Percentiles rank a stretch among this genome's conserved stretches.
Conservation (phyloP, 2,329 filamentous ascomycete genomes). For the Trichoderma simmonsii region DNA sequence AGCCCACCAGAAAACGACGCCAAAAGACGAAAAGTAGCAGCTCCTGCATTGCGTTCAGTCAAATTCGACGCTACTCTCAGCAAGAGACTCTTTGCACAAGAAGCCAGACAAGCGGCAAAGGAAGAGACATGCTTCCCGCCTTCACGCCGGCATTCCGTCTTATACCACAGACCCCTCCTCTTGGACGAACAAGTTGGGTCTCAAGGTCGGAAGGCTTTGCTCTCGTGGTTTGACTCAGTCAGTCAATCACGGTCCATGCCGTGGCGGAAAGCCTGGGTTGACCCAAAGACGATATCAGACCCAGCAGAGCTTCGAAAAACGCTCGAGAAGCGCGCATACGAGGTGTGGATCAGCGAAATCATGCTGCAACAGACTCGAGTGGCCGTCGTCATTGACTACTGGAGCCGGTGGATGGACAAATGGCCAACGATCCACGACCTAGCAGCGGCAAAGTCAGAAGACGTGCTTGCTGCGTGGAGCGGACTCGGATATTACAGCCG, state of each 20-base stretch:
- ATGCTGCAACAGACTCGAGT: constrained; percentile 67
- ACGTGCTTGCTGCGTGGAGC: constrained; percentile 58
- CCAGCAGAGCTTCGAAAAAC: constrained; percentile 36
- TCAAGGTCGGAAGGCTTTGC: constrained; percentile 37
- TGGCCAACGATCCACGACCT: constrained; percentile 60
- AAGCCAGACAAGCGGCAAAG: not conserved
- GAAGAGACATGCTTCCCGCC: constrained; percentile 20
- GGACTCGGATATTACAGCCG: constrained; percentile 64
- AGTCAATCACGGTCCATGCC: constrained; percentile 51
- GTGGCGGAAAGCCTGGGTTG: constrained; percentile 57
- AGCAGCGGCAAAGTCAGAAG: constrained; percentile 50
- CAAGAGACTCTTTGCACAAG: constrained; percentile 16
- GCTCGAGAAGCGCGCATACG: constrained; percentile 56
- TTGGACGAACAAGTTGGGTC: constrained; percentile 37
- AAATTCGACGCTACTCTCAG: not conserved
- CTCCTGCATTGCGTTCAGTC: not conserved
- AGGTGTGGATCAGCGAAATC: constrained; percentile 65
- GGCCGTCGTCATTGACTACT: constrained; percentile 59
- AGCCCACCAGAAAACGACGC: not conserved
- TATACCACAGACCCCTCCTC: constrained; percentile 51
- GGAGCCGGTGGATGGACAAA: constrained; percentile 58
- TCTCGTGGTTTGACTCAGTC: constrained; percentile 51
- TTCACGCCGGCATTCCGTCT: constrained; percentile 20
- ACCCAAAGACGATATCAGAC: constrained; percentile 35
- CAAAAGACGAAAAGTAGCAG: constrained; percentile 8